Evolutionary conservation across 2,329 filamentous ascomycete species (phyloP).

Genomic region (Monilinia fructicola): DNA sequence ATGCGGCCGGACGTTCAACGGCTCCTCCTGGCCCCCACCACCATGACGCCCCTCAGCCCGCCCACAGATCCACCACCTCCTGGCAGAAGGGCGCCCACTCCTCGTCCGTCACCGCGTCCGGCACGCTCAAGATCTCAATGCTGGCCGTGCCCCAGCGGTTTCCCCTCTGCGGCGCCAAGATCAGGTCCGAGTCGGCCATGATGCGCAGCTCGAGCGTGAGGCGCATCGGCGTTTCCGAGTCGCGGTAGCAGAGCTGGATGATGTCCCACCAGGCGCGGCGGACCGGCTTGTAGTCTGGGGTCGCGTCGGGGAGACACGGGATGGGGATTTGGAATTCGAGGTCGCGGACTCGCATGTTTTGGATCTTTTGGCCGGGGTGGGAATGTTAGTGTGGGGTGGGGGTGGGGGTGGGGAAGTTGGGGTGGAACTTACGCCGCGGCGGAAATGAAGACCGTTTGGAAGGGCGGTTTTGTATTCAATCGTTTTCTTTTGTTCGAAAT

Average conservation of each 20-base stretch:
- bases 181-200: conserved; percentile 45
- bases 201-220: conserved; percentile 49
- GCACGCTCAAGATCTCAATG: conserved; percentile 47
- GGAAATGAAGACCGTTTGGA: conserved; percentile 50
- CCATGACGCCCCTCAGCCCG: conserved; percentile 36
- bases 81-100: conserved; percentile 47
- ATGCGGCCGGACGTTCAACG: conserved; percentile 41
- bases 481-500: conserved; percentile 30
- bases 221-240: conserved; percentile 44
- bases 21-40: conserved; percentile 30
- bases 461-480: conserved; percentile 45
- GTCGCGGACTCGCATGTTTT: conserved; percentile 49
- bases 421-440: conserved; percentile 41
- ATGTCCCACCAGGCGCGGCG: conserved; percentile 53
- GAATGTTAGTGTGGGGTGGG: neutral
- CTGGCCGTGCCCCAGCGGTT: conserved; percentile 46
- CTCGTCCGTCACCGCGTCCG: conserved; percentile 42
- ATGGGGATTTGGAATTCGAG: conserved; percentile 49
- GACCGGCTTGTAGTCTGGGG: conserved; percentile 46
- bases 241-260: conserved; percentile 47
- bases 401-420: neutral
- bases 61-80: conserved; percentile 46
- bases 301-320: conserved; percentile 36
- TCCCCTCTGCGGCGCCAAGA: conserved; percentile 48
- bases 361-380: conserved; percentile 34